These are phyloP conservation scores for Aspergillus melleus DNA, from an alignment of 2,329 filamentous ascomycete species.

Conservation along the genomic window DNA sequence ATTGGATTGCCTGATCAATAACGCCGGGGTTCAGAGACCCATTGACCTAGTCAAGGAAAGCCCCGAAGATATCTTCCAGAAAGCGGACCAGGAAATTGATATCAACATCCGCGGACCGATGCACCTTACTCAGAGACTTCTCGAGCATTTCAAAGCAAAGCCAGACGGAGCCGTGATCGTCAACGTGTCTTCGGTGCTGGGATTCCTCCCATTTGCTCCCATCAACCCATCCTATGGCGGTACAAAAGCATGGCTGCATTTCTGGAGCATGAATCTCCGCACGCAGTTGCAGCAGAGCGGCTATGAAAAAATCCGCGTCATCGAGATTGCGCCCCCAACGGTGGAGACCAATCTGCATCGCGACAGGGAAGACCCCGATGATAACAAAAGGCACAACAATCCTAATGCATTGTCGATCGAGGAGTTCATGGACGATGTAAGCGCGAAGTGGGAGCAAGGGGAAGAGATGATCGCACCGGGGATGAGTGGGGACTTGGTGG, in stretches of 20 bases:
- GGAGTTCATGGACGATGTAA: conserved; percentile 56
- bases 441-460: conserved; percentile 47
- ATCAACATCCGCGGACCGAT: no score
- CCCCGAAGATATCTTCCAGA: no score
- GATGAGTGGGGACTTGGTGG: conserved; percentile 41
- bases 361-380: conserved; percentile 56
- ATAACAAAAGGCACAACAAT: conserved; percentile 61
- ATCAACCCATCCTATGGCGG: no score
- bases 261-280: neutral
- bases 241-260: neutral
- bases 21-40: no score
- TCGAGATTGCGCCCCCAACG: neutral
- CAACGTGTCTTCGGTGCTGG: no score
- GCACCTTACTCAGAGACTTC: no score
- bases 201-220: no score
- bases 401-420: conserved; percentile 48
- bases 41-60: no score
- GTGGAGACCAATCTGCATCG: conserved; percentile 45
- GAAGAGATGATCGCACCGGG: conserved; percentile 54
- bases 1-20: no score
- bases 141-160: no score
- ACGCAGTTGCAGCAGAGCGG: neutral
- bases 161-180: no score
- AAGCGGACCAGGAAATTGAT: no score
- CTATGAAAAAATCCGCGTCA: neutral